Percentiles rank a stretch among this genome's conserved stretches.
Evolutionary conservation across 202 grass and related monocot genomes (phyloP).

Genomic region (Zoysia matrella): DNA sequence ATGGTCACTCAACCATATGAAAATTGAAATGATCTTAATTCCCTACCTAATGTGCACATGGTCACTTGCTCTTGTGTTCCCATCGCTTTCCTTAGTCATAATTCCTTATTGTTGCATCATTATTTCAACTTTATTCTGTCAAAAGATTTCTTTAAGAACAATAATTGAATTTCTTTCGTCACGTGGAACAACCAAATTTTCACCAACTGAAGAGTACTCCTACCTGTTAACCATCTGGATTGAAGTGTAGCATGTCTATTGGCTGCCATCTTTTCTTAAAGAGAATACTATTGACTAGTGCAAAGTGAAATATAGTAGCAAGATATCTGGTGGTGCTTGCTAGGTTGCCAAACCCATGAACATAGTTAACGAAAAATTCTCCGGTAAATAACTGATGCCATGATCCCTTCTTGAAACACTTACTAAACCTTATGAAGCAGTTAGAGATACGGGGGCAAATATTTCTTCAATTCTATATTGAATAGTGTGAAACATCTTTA

Average conservation of each 20-base stretch:
- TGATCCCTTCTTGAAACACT: constrained; percentile 14
- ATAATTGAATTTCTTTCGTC: neutral
- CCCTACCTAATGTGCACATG: constrained; percentile 56
- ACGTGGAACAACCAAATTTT: neutral
- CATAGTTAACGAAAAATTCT: neutral
- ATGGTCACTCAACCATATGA: constrained; percentile 29
- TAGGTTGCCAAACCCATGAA: neutral
- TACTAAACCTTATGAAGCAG: constrained; percentile 1
- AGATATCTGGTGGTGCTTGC: constrained; percentile 6
- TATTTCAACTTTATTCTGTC: neutral
- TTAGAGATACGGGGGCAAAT: neutral
- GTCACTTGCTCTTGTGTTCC: neutral
- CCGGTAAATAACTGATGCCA: neutral
- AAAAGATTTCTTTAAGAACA: neutral
- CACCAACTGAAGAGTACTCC: neutral
- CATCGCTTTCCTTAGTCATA: constrained; percentile 16
- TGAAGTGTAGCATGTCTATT: neutral
- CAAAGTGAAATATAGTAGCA: constrained; percentile 1
- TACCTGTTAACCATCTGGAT: neutral
- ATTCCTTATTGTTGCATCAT: neutral
- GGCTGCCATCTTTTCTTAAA: neutral
- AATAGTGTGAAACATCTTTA: too few species aligned
- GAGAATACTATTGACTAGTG: neutral
- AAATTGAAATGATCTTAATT: constrained; percentile 36
- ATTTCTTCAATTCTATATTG: constrained; percentile 18